Conservation (phyloP, 1,284 basidiomycete genomes). For the Irpex lacteus region DNA sequence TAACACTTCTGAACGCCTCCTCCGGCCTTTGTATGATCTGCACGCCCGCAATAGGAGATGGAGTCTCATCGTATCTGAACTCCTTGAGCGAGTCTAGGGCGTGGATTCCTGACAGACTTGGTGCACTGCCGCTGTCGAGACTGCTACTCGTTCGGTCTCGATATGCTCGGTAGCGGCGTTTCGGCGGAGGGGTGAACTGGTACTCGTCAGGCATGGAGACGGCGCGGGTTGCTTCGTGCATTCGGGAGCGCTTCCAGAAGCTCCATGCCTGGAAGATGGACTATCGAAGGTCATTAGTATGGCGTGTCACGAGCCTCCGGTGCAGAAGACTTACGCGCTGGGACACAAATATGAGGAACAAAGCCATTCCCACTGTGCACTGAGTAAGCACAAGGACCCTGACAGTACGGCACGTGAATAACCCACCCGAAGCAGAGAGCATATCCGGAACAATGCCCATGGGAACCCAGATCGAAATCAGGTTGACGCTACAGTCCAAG, state of each 20-base stretch:
- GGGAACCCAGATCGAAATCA: conserved; percentile 16
- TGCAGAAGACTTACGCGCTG: conserved; percentile 18
- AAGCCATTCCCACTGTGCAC: conserved; percentile 21
- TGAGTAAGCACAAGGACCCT: neutral
- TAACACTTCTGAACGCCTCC: conserved; percentile 13
- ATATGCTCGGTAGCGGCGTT: neutral
- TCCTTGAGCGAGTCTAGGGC: neutral
- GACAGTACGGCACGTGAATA: neutral
- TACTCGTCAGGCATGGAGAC: neutral
- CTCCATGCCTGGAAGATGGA: conserved; percentile 24
- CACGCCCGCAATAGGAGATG: conserved; percentile 4
- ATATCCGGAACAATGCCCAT: conserved; percentile 23
- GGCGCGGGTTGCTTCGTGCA: neutral
- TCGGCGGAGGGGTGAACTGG: neutral
- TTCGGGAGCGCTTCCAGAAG: conserved; percentile 10
- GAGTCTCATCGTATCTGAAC: conserved; percentile 3
- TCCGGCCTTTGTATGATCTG: conserved; percentile 17
- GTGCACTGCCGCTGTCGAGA: neutral
- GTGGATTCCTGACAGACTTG: neutral
- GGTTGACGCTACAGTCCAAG: conserved; percentile 13
- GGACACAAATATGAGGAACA: conserved; percentile 25
- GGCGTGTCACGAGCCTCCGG: neutral
- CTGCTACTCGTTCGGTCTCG: neutral
- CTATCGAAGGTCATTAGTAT: conserved; percentile 9
- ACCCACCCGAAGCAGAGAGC: conserved; percentile 25